phyloP scores from a whole-genome alignment of 352 stramenopile species.

The Aphanomyces euteiches region DNA sequence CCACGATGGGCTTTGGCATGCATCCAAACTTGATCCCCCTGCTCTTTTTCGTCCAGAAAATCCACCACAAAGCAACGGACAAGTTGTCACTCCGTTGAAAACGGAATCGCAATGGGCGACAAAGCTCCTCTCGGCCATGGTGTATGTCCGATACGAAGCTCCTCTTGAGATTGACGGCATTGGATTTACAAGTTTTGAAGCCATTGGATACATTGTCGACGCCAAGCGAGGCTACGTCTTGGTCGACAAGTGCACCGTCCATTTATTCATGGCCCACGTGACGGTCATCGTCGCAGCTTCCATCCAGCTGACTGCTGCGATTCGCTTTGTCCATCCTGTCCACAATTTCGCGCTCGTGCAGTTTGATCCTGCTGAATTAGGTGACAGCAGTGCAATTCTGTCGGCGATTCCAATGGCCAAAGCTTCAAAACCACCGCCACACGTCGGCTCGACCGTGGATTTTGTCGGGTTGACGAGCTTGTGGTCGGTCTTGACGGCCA shows the following conservation, averaged over 20 bases:
- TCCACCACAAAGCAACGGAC: conserved; percentile 48
- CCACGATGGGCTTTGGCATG: conserved; percentile 63
- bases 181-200: conserved; percentile 80
- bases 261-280: conserved; percentile 79
- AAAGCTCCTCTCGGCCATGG: conserved; percentile 70
- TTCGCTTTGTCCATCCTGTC: conserved; percentile 88
- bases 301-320: conserved; percentile 80
- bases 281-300: conserved; percentile 84
- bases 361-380: conserved; percentile 74
- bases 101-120: conserved; percentile 43
- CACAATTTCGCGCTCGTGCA: conserved; percentile 89
- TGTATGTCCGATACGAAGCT: conserved; percentile 90
- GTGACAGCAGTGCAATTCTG: conserved; percentile 42
- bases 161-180: conserved; percentile 91
- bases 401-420: conserved; percentile 54
- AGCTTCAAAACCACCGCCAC: conserved; percentile 38
- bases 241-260: conserved; percentile 90
- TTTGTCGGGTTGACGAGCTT: conserved; percentile 83
- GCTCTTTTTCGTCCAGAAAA: conserved; percentile 25
- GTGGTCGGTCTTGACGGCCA: conserved; percentile 82
- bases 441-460: conserved; percentile 68
- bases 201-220: conserved; percentile 85
- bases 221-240: conserved; percentile 75
- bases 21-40: neutral
- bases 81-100: conserved; percentile 50